Base-by-base conservation (phyloP, 176 grass and related monocot genomes). In the Avena atlantica region DNA sequence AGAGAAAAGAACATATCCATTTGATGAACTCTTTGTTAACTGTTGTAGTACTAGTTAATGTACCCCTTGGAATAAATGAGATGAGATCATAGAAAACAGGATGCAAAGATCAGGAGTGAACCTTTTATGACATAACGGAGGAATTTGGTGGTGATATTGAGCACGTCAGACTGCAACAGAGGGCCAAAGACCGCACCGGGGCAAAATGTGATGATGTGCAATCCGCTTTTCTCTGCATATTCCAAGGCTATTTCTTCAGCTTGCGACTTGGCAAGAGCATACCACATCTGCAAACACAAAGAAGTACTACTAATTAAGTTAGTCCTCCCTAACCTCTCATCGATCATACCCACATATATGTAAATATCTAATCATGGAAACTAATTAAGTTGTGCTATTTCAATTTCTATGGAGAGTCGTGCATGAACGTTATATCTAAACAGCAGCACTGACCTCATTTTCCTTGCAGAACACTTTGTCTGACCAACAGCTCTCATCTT, bases 241-340 rank as follows among this genome's bases (percentile, higher is more conserved):
- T 89, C 69, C 15, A 85, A 56, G 12, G 82, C 77, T 60, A 70
- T 83, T 4, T 53, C 55, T 63, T 89, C 82, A 47, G 82, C 82
- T 24, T 75, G 12, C 2, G 34, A 58, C 31, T 89, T 89, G 53
- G 88, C 78, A 58, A 81, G 68, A 34, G 5, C 53, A 37, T 89
- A 89, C 88, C 88, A 89, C 31, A 85, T 52, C 77, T 89, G 40
- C 24, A 45, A 85, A 29, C 23, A 61, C 27, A 51, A 74, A 42
- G 25, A 34, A 34, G 2, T 34, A 34, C 31, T 3, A 34, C 31
- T 59, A 9, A 59, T 9, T 59, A 58, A 58, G 16, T n/a, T n/a
- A 57, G 55, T 59, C 20, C 20, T 20, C 25, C 4, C 23, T 67
- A 12, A 25, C 12, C 64, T 67, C 60, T 63, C 60, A 67, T 10